Evolutionary conservation across 148 eudicot genomes (phyloP).

Genomic region (Rhododendron williamsianum): DNA sequence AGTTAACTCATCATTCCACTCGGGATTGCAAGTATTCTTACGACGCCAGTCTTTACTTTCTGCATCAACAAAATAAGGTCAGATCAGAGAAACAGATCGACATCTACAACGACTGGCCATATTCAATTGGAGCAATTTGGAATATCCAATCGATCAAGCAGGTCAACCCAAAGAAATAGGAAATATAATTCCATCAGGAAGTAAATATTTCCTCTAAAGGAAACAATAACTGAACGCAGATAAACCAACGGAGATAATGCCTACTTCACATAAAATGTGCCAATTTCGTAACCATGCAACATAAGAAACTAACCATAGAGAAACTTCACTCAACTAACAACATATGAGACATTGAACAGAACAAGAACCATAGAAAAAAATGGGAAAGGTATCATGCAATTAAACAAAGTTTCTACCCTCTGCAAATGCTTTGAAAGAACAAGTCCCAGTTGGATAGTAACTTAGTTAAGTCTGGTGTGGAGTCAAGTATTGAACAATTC

Average conservation of each 20-base stretch:
- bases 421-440: background rate
- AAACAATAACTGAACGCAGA: background rate
- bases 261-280: background rate
- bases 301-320: background rate
- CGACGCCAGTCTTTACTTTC: conserved; percentile 36
- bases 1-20: conserved; percentile 46
- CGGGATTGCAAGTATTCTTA: conserved; percentile 37
- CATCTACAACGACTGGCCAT: background rate
- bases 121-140: background rate
- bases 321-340: background rate
- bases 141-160: background rate
- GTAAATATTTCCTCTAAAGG: background rate
- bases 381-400: background rate
- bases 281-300: background rate
- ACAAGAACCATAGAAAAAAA: background rate
- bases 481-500: background rate
- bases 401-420: background rate
- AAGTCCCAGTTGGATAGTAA: background rate
- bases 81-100: background rate
- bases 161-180: background rate
- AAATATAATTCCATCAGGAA: background rate
- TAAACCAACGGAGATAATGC: background rate
- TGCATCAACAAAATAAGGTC: conserved; percentile 14
- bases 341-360: background rate
- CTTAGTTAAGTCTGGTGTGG: background rate